A percentile compares a stretch with the other conserved stretches of the same genome.
Evolutionary conservation across 768 basidiomycete species (phyloP).

Genomic region (Lentinula boryana): DNA sequence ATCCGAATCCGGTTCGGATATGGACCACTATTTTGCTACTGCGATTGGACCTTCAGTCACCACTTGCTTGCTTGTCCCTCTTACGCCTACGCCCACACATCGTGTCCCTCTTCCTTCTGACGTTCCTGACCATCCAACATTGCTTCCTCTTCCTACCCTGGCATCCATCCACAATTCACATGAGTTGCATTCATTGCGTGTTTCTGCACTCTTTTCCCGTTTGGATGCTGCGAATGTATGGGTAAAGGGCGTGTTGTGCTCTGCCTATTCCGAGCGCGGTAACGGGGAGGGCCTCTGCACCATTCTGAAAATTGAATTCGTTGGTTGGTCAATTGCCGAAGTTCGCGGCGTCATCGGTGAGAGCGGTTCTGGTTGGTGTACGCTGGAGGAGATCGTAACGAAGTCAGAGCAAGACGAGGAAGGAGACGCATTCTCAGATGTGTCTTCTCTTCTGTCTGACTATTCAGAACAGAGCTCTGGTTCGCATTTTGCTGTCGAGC

Average conservation of each 20-base stretch:
- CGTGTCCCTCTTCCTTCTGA: slow-evolving; percentile 51
- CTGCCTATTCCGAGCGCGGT: slow-evolving; percentile 46
- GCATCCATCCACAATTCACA: slow-evolving; percentile 47
- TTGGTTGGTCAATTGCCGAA: slow-evolving; percentile 63
- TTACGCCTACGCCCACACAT: slow-evolving; percentile 66
- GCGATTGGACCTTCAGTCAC: slow-evolving; percentile 34
- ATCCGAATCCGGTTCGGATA: slow-evolving; percentile 25
- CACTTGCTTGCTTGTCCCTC: slow-evolving; percentile 68
- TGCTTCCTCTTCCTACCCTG: slow-evolving; percentile 52
- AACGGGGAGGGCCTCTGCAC: slow-evolving; percentile 51
- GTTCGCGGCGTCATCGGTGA: slow-evolving; percentile 68
- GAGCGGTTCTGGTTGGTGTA: slow-evolving; percentile 71
- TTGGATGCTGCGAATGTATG: slow-evolving; percentile 69
- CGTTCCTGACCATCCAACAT: slow-evolving; percentile 21
- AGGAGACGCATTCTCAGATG: slow-evolving; percentile 23
- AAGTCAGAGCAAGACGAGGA: slow-evolving; percentile 23
- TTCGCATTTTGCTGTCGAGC: background rate
- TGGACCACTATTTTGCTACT: slow-evolving; percentile 60
- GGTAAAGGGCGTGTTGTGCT: slow-evolving; percentile 53
- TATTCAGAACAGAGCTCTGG: slow-evolving; percentile 5
- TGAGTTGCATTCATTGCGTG: slow-evolving; percentile 52
- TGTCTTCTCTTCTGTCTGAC: slow-evolving; percentile 23
- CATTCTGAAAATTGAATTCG: slow-evolving; percentile 62
- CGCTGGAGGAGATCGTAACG: slow-evolving; percentile 47
- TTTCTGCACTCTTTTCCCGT: slow-evolving; percentile 62